Base-by-base conservation (phyloP, 176 grass and related monocot genomes). In the Saccharum spontaneum region DNA sequence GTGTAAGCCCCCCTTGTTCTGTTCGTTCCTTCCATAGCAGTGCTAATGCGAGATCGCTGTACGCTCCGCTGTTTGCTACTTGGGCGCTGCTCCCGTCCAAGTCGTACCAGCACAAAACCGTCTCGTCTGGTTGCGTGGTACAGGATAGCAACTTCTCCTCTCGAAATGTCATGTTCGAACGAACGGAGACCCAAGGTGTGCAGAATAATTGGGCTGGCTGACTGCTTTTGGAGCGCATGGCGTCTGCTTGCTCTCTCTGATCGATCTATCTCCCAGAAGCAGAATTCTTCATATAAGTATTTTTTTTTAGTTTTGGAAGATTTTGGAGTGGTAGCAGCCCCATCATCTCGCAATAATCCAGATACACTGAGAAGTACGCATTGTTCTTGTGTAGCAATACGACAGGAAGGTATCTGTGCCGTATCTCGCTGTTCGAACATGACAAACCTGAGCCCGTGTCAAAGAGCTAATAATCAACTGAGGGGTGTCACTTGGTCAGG, bases 1-100 rank as follows among this genome's bases (percentile, higher is more conserved):
- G 93, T 80, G 97, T 99, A 94, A 90, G 91, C 24, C 48, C 59
- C 62, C 36, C 46, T 78, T 57, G 63, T 82, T 72, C 23, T 86
- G 76, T 87, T 84, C 69, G 31, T 87, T 79, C 70, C 63, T 86
- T 83, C 46, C 76, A 80, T 69, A 52, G 54, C 52, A 81, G 41
- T 85, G 71, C 50, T 39, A 72, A 43, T 40, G 90, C 77, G 77
- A 89, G 72, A 87, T 65, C 78, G 57, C 30, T 73, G 55, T 30
- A 28, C 59, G 49, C 37, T 80, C 30, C 76, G 57, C 59, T 83
- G 76, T 77, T 85, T 46, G 59, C 40, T 50, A 62, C n/a, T 26
- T 62, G 45, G 45, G 26, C 38, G 3, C 14, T n/a, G 75, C 59
- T 72, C 82, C 54, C 16, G 41, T 86, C 52, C 77, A 85, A 41